Percentiles rank a stretch among this genome's conserved stretches.
These are phyloP conservation scores for Begonia fuchsioides DNA, from an alignment of 306 rosid species.

Conservation along the genomic window DNA sequence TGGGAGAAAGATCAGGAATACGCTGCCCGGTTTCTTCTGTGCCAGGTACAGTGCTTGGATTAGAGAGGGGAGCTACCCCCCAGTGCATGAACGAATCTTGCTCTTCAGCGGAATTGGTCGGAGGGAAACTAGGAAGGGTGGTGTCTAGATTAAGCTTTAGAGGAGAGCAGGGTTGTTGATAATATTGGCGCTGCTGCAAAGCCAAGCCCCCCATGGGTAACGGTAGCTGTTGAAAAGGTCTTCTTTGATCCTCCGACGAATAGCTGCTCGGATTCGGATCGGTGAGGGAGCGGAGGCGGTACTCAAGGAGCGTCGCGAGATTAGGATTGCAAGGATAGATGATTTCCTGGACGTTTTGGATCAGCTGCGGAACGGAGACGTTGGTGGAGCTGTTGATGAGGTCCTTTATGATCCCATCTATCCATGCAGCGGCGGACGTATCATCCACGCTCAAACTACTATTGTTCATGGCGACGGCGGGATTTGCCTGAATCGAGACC, in stretches of 20 bases:
- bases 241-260: background rate
- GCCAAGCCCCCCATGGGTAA: background rate
- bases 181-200: constrained; percentile 10
- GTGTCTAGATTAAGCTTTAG: constrained; percentile 19
- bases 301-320: constrained; percentile 78
- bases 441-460: constrained; percentile 20
- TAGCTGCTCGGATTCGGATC: constrained; percentile 12
- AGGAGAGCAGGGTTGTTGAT: constrained; percentile 6
- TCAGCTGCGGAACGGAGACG: constrained; percentile 88
- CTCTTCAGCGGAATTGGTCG: background rate
- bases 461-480: background rate
- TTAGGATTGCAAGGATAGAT: constrained; percentile 92
- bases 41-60: too few species aligned
- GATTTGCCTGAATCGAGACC: constrained; percentile 44
- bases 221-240: constrained; percentile 1
- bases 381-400: constrained; percentile 62
- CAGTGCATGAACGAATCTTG: too few species aligned
- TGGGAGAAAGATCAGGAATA: constrained; percentile 1
- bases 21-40: too few species aligned
- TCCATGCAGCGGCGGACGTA: constrained; percentile 70
- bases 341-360: constrained; percentile 74
- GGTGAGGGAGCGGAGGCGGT: constrained; percentile 49
- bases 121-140: background rate
- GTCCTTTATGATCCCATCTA: constrained; percentile 77
- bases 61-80: too few species aligned